Percentiles rank a stretch among this genome's conserved stretches.
phyloP scores from a whole-genome alignment of 441 rosid species.

The Geranium incanum region DNA sequence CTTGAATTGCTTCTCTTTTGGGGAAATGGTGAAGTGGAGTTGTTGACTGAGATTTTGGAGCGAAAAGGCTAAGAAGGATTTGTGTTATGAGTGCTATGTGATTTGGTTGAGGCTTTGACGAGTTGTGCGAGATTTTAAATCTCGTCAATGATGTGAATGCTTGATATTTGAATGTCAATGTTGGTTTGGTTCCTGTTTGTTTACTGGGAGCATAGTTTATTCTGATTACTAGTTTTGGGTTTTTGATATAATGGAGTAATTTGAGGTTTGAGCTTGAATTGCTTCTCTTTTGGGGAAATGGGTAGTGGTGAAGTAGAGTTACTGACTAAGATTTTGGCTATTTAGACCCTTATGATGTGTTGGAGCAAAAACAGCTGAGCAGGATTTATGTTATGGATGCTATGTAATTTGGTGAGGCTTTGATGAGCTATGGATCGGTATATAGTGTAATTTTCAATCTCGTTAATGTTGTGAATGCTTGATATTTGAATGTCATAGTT shows the following conservation, averaged over 20 bases:
- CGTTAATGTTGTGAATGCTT: not conserved
- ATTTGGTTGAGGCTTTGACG: too few relatives aligned
- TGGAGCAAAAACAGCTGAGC: not conserved
- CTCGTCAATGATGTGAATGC: too few relatives aligned
- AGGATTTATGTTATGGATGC: not conserved
- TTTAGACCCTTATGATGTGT: not conserved
- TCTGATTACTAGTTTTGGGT: not conserved
- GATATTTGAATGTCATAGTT: not conserved
- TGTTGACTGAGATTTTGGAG: too few relatives aligned
- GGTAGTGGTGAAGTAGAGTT: not conserved
- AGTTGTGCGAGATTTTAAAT: too few relatives aligned
- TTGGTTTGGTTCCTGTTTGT: not conserved
- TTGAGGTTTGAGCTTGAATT: not conserved
- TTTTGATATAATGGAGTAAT: too few relatives aligned
- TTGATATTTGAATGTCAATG: too few relatives aligned
- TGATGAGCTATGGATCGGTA: not conserved
- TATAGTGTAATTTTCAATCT: not conserved
- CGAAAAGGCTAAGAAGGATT: too few relatives aligned
- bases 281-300: not conserved
- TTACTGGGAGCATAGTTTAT: not conserved
- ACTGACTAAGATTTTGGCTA: not conserved
- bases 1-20: too few relatives aligned
- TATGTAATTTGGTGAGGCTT: not conserved
- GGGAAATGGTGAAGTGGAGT: too few relatives aligned
- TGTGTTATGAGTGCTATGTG: too few relatives aligned